Conservation (phyloP, 2,329 filamentous ascomycete species). For the Xylariaceae sp. region DNA sequence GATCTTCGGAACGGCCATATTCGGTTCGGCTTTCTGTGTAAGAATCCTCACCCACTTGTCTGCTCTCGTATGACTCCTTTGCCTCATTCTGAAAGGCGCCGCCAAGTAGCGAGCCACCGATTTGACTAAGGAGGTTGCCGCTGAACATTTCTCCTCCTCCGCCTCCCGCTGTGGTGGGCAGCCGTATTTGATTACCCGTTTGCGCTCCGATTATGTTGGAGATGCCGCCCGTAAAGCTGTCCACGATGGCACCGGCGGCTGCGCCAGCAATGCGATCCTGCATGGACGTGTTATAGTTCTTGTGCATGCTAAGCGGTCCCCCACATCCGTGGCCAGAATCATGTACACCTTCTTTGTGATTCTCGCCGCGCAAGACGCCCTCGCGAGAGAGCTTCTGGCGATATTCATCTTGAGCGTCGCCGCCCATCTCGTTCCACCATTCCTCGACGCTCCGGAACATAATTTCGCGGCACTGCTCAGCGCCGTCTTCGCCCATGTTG, state of each 20-base stretch:
- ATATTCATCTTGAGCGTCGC: constrained; percentile 61
- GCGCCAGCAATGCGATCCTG: constrained; percentile 55
- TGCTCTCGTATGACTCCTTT: constrained; percentile 50
- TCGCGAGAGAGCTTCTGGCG: constrained; percentile 71
- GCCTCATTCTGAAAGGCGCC: constrained; percentile 54
- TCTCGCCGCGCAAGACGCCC: constrained; percentile 71
- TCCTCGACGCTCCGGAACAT: constrained; percentile 78
- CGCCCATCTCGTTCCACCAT: constrained; percentile 73
- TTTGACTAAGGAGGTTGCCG: constrained; percentile 65
- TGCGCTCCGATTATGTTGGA: constrained; percentile 45
- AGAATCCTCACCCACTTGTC: constrained; percentile 55
- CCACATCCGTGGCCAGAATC: constrained; percentile 81
- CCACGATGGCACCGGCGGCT: constrained; percentile 54
- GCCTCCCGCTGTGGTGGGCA: constrained; percentile 17
- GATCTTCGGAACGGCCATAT: constrained; percentile 53
- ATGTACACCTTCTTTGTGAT: constrained; percentile 80
- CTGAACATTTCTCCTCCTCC: constrained; percentile 50
- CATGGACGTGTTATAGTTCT: constrained; percentile 51
- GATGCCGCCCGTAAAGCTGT: constrained; percentile 52
- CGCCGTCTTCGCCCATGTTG: constrained; percentile 64
- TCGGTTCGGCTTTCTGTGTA: constrained; percentile 59
- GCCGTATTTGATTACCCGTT: constrained; percentile 37
- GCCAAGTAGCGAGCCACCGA: constrained; percentile 64
- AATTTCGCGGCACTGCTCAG: constrained; percentile 63
- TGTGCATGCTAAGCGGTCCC: constrained; percentile 74